These are phyloP conservation scores for Lepidium campestre DNA, from an alignment of 441 rosid species.

Conservation along the genomic window DNA sequence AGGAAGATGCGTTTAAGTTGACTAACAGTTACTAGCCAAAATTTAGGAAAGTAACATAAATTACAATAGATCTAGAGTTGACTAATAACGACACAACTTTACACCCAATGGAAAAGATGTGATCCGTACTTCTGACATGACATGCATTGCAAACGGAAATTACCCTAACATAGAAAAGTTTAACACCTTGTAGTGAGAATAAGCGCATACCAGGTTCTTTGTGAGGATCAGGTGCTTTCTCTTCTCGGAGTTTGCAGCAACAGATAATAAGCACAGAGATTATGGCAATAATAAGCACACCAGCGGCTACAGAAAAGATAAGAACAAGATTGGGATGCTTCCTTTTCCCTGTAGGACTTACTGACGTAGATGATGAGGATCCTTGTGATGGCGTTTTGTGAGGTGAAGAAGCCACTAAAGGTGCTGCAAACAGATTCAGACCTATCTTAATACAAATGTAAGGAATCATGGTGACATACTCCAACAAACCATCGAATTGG, in stretches of 20 bases:
- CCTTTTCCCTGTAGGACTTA: slow-evolving; percentile 36
- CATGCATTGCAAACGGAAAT: not conserved
- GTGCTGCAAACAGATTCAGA: slow-evolving; percentile 53
- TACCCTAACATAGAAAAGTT: slow-evolving; percentile 2
- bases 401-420: slow-evolving; percentile 51
- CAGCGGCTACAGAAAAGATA: slow-evolving; percentile 60
- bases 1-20: not conserved
- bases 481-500: not conserved
- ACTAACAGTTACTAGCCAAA: not conserved
- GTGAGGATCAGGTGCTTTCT: slow-evolving; percentile 48
- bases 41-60: not conserved
- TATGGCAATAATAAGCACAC: slow-evolving; percentile 49
- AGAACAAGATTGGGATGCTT: slow-evolving; percentile 58
- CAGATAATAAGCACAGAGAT: slow-evolving; percentile 59
- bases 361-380: slow-evolving; percentile 39
- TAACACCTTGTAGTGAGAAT: slow-evolving; percentile 8
- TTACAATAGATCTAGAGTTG: slow-evolving; percentile 7
- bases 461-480: not conserved
- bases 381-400: slow-evolving; percentile 40
- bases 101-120: slow-evolving; percentile 1
- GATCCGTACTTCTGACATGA: slow-evolving; percentile 2
- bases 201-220: slow-evolving; percentile 55
- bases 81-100: not conserved
- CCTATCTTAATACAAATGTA: slow-evolving; percentile 18
- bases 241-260: slow-evolving; percentile 45